Percentiles rank a stretch among this genome's conserved stretches.
phyloP scores from a whole-genome alignment of 495 filamentous ascomycete genomes.

The Hypoxylon lienhwacheense region DNA sequence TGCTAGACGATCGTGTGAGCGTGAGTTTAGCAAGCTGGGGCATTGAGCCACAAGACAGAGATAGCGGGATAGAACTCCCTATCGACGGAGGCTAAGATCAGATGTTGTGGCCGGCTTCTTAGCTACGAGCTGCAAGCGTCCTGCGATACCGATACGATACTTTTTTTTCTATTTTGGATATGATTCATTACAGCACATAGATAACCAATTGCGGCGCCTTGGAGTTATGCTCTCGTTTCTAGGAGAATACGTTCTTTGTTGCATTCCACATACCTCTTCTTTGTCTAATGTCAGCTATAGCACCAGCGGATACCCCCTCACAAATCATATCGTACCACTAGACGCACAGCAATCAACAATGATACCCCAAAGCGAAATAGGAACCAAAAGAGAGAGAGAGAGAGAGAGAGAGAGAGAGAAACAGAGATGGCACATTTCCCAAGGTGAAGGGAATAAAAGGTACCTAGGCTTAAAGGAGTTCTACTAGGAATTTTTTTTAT shows the following conservation, averaged over 20 bases:
- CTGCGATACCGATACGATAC: conserved; percentile 19
- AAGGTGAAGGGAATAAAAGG: conserved; percentile 38
- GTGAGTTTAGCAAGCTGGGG: conserved; percentile 34
- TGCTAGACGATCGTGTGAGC: conserved; percentile 12
- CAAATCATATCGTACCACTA: conserved; percentile 20
- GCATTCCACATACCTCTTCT: conserved; percentile 13
- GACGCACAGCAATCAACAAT: conserved; percentile 29
- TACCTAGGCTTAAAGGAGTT: conserved; percentile 10
- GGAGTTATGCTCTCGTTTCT: conserved; percentile 19
- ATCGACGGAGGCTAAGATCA: conserved; percentile 39
- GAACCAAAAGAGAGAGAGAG: conserved; percentile 28
- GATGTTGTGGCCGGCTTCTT: conserved; percentile 5
- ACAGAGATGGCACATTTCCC: conserved; percentile 12
- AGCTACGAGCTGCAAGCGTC: conserved; percentile 1
- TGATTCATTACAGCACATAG: conserved; percentile 30
- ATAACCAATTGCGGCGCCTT: conserved; percentile 25
- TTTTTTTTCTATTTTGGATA: conserved; percentile 28
- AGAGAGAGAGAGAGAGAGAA: conserved; percentile 23
- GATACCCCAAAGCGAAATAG: conserved; percentile 36
- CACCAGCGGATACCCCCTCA: conserved; percentile 31
- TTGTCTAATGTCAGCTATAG: conserved; percentile 26
- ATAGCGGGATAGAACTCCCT: conserved; percentile 55
- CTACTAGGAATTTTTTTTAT: background rate
- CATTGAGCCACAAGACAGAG: conserved; percentile 51
- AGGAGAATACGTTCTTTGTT: conserved; percentile 15